Evolutionary conservation across 768 basidiomycete genomes (phyloP), one percentile per base, ranked within the genome.

Genomic region (Ephemerocybe angulata): DNA sequence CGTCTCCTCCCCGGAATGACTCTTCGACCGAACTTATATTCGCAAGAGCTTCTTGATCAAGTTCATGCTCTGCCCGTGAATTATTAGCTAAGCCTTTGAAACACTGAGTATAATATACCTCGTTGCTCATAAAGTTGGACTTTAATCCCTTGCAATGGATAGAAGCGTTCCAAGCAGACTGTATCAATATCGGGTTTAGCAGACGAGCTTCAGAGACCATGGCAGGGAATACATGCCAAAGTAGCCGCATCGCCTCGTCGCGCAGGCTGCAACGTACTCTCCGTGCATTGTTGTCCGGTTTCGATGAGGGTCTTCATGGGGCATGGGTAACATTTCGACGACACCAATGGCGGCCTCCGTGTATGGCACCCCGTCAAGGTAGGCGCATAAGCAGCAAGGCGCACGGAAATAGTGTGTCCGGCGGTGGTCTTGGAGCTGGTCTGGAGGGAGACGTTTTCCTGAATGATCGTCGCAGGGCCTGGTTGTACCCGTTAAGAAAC

Each of bases 381-480:
- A 48, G 27, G 50, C 50, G 28, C 50, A 51, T 35, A 51, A 28
- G 50, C 50, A 51, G 50, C 50, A 51, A 6, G 50, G 50, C 13
- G 24, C 27, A 4, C 48, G 50, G 22, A 51, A 51, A 6, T 51
- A 19, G 24, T 51, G 50, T 4, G 29, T 51, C n/a, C 50, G 29
- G 21, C 30, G 30, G 28, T 51, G 21, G 19, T 11, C 30, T 22
- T 51, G 33, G 21, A 51, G 37, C n/a, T 33, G 17, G 33, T 15
- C 15, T 21, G 50, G 50, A 12, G 21, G 5, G 10, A 51, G 4
- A 37, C 50, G 8, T 5, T 38, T 31, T 15, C 28, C 50, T 13
- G 29, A 29, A 4, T 37, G 19, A 12, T 11, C 10, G 19, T 51
- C 50, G 50, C 21, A 37, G 17, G 50, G 50, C 50, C 50, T 51